These are phyloP conservation scores for Pochonia chlamydosporia DNA, from an alignment of 2,329 filamentous ascomycete species.

Conservation along the genomic window DNA sequence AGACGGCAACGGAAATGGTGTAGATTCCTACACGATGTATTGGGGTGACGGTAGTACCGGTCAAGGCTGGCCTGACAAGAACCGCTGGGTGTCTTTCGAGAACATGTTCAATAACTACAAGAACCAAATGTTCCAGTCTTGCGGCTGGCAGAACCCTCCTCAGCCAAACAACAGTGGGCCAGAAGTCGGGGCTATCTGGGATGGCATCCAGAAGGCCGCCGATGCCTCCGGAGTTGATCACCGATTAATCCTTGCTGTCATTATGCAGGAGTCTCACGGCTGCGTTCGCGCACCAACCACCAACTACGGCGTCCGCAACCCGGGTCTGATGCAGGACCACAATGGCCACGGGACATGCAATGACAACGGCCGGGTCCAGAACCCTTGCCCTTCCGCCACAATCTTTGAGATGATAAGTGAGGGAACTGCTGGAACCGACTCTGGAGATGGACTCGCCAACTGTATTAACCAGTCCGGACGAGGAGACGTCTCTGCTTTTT, in stretches of 20 bases:
- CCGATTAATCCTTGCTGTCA: constrained; percentile 36
- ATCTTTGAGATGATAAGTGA: constrained; percentile 31
- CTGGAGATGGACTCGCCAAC: constrained; percentile 36
- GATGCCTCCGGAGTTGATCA: constrained; percentile 24
- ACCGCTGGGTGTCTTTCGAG: constrained; percentile 22
- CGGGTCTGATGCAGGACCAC: constrained; percentile 34
- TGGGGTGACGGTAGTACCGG: constrained; percentile 20
- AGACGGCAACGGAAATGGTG: constrained; percentile 10
- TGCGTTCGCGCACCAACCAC: constrained; percentile 36
- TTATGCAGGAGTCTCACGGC: constrained; percentile 39
- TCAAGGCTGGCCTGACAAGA: constrained; percentile 23
- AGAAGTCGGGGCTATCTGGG: constrained; percentile 20
- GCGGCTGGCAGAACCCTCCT: constrained; percentile 7
- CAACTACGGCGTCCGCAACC: constrained; percentile 34
- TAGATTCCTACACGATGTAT: constrained; percentile 24
- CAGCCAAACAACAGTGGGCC: constrained; percentile 15
- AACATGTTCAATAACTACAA: constrained; percentile 24
- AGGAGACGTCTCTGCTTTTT: constrained; percentile 24
- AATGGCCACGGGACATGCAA: constrained; percentile 31
- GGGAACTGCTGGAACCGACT: constrained; percentile 33
- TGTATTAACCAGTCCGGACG: constrained; percentile 24
- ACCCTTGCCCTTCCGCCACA: constrained; percentile 18
- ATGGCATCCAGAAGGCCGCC: constrained; percentile 27
- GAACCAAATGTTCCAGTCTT: constrained; percentile 16
- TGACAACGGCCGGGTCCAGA: constrained; percentile 29